phyloP scores from a whole-genome alignment of 164 flowering plant genomes.

The Malania oleifera region DNA sequence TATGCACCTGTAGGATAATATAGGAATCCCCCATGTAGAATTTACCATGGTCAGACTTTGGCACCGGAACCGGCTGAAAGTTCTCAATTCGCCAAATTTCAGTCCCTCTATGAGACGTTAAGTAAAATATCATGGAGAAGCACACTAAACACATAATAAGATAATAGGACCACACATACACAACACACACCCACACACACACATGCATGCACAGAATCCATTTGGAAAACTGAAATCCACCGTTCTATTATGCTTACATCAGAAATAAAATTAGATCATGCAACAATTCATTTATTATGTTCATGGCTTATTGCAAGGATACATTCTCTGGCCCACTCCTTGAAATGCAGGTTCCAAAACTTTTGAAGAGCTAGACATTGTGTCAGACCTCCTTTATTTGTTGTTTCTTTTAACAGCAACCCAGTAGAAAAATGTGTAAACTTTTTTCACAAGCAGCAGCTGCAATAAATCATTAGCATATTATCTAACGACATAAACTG shows the following conservation, averaged over 20 bases:
- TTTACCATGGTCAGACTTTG: slow-evolving; percentile 86
- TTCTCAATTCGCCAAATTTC: slow-evolving; percentile 97
- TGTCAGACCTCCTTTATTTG: slow-evolving; percentile 15
- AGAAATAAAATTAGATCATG: no score
- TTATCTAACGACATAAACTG: no score
- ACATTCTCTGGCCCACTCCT: slow-evolving; percentile 82
- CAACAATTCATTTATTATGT: not conserved
- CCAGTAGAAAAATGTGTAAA: slow-evolving; percentile 2
- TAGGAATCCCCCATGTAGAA: slow-evolving; percentile 87
- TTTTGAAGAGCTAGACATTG: slow-evolving; percentile 72
- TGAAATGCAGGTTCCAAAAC: slow-evolving; percentile 88
- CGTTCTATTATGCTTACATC: no score
- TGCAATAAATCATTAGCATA: no score
- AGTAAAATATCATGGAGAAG: slow-evolving; percentile 17
- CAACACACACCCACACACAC: not conserved
- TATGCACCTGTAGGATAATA: slow-evolving; percentile 75
- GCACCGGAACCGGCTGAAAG: slow-evolving; percentile 83
- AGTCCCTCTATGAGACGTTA: slow-evolving; percentile 71
- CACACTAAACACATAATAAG: not conserved
- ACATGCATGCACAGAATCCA: no score
- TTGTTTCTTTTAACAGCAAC: slow-evolving; percentile 7
- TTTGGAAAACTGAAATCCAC: no score
- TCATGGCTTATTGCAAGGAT: slow-evolving; percentile 46
- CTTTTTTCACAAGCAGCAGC: slow-evolving; percentile 5
- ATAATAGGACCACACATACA: not conserved